These are phyloP conservation scores for Rasamsonia emersonii DNA, from an alignment of 2,329 filamentous ascomycete species.

Conservation along the genomic window DNA sequence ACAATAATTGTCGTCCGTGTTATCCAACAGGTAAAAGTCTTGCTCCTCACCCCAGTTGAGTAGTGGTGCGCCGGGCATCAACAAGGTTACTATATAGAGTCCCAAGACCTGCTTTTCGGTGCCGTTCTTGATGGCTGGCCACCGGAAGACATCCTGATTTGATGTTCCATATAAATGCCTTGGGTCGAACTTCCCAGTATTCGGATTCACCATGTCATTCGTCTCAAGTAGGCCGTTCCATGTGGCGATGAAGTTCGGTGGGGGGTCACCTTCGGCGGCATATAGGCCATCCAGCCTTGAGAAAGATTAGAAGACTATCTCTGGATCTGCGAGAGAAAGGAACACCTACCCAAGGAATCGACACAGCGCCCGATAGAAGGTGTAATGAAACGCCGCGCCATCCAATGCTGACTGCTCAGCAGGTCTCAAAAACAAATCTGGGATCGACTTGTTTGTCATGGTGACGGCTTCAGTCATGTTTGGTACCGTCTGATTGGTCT, in stretches of 20 bases:
- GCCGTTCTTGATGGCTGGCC: slow-evolving; percentile 47
- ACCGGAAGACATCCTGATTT: slow-evolving; percentile 54
- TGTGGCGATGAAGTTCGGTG: slow-evolving; percentile 40
- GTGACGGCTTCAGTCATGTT: slow-evolving; percentile 39
- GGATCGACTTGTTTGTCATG: slow-evolving; percentile 29
- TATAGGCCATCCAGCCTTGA: slow-evolving; percentile 42
- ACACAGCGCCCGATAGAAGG: slow-evolving; percentile 47
- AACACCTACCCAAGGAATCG: slow-evolving; percentile 40
- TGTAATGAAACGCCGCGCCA: slow-evolving; percentile 50
- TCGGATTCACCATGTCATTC: slow-evolving; percentile 48
- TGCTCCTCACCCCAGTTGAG: slow-evolving; percentile 56
- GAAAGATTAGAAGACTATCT: too few relatives aligned
- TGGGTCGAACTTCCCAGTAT: slow-evolving; percentile 49
- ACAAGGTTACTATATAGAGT: slow-evolving; percentile 45
- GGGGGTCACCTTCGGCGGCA: slow-evolving; percentile 39
- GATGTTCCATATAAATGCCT: slow-evolving; percentile 51
- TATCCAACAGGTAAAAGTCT: slow-evolving; percentile 51
- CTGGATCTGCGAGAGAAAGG: neutral
- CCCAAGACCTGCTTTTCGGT: slow-evolving; percentile 45
- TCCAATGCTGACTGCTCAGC: slow-evolving; percentile 43
- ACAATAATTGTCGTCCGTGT: slow-evolving; percentile 49
- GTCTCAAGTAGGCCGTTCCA: slow-evolving; percentile 47
- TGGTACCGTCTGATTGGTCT: slow-evolving; percentile 38
- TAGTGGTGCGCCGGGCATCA: slow-evolving; percentile 48
- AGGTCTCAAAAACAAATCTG: slow-evolving; percentile 40